Base-by-base conservation (phyloP, 1,284 basidiomycete genomes). In the Fomes fomentarius region DNA sequence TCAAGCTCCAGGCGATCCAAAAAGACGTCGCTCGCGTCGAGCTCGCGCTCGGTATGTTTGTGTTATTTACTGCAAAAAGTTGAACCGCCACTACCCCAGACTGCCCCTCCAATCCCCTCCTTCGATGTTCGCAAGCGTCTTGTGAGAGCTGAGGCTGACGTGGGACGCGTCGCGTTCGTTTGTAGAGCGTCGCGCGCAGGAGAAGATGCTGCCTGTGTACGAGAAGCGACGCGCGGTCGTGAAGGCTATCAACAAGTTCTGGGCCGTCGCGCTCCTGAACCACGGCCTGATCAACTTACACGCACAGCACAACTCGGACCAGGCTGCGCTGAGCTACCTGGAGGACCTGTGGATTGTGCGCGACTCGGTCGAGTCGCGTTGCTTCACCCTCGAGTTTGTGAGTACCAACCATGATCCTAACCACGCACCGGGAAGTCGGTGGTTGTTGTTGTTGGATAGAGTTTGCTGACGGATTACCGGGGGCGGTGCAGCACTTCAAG, bases 341-440 rank as follows among this genome's bases (percentile, higher is more conserved):
- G 87, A 91, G 67, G 90, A 93, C 64, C 56, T 93, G n/a, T 91
- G 89, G 88, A 76, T 93, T 37, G 76, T 73, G 53, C 82, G 89
- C 42, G 84, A 92, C 67, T 64, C 78, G 33, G 68, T 70, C 24
- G 90, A 93, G 68, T 79, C 81, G 53, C 76, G 91, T 60, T 86
- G 83, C 67, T 93, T 87, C 74, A 87, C 82, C 35, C 71, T 93
- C 54, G 89, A 93, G 76, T 89, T 93, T 70, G 90, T 92, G 69
- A 65, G 91, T 83, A 31, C 31, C 31, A 53, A 43, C 33, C 33
- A 39, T 38, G 28, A 10, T 21, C 7, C 11, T 24, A 22, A 17
- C 28, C 12, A 25, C 19, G 41, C 24, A 43, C 42, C 45, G 50
- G n/a, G n/a, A n/a, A n/a, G n/a, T n/a, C n/a, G n/a, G n/a, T n/a